Percentiles rank a stretch among this genome's conserved stretches.
Evolutionary conservation across 768 basidiomycete species (phyloP).

Genomic region (Lactarius pseudohatsudake): DNA sequence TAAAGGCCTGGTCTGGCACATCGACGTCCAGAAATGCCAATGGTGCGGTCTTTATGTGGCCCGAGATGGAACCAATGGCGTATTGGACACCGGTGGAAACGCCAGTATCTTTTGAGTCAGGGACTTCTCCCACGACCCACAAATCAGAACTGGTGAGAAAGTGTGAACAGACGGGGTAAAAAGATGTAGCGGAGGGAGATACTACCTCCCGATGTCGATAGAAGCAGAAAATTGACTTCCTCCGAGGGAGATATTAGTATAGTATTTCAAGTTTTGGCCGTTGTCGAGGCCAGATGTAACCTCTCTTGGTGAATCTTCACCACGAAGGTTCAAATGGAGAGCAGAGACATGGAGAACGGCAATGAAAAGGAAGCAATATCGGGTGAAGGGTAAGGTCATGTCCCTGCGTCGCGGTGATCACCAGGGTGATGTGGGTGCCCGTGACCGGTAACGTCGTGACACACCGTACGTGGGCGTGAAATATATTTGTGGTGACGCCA

Average conservation of each 20-base stretch:
- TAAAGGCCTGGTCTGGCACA: conserved; percentile 47
- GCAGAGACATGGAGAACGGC: conserved; percentile 8
- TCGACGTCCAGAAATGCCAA: conserved; percentile 47
- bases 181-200: background rate
- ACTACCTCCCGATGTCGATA: conserved; percentile 50
- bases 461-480: no score
- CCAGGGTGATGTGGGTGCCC: no score
- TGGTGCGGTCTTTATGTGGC: conserved; percentile 45
- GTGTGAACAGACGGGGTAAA: background rate
- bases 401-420: no score
- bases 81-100: conserved; percentile 46
- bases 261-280: conserved; percentile 38
- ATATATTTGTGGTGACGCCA: no score
- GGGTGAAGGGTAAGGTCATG: background rate
- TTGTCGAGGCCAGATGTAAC: conserved; percentile 35
- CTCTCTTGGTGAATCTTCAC: conserved; percentile 32
- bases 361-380: background rate
- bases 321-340: conserved; percentile 11
- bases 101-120: conserved; percentile 41
- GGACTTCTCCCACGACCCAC: conserved; percentile 52
- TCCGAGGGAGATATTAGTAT: conserved; percentile 43
- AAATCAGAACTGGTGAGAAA: conserved; percentile 57
- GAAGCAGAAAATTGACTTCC: conserved; percentile 36
- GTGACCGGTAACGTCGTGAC: no score
- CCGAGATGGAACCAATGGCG: conserved; percentile 52